These are phyloP conservation scores for Solanum virginianum DNA, from an alignment of 257 asterid genomes.

Conservation along the genomic window DNA sequence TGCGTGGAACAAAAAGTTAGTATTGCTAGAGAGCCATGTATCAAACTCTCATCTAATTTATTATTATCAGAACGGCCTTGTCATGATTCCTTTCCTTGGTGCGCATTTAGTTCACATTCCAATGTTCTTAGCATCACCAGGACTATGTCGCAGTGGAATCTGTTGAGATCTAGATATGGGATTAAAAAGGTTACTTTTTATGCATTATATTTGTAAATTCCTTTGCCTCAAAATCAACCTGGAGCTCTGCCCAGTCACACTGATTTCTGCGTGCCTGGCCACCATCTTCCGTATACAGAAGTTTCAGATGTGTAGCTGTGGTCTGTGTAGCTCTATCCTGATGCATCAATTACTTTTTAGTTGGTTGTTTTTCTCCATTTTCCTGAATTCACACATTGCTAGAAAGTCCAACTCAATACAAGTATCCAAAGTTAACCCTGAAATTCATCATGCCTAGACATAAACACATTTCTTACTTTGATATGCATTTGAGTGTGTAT, in stretches of 20 bases:
- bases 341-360: not conserved
- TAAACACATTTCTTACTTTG: not conserved
- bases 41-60: not conserved
- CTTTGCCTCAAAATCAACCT: not conserved
- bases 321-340: not conserved
- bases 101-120: not conserved
- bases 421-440: not conserved
- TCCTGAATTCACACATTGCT: not conserved
- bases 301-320: not conserved
- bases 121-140: not conserved
- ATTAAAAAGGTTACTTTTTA: not conserved
- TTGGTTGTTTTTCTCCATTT: not conserved
- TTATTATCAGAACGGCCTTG: not conserved
- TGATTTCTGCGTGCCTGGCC: not conserved
- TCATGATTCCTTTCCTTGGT: not conserved
- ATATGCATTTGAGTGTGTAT: not conserved
- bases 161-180: not conserved
- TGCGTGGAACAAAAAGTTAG: not conserved
- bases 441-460: not conserved
- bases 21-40: not conserved
- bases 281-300: not conserved
- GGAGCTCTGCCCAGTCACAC: not conserved
- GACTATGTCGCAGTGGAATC: not conserved
- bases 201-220: not conserved
- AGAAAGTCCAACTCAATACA: not conserved